Percentiles rank a stretch among this genome's conserved stretches.
Conservation (phyloP, 306 rosid species). For the Adenanthera pavonina region DNA sequence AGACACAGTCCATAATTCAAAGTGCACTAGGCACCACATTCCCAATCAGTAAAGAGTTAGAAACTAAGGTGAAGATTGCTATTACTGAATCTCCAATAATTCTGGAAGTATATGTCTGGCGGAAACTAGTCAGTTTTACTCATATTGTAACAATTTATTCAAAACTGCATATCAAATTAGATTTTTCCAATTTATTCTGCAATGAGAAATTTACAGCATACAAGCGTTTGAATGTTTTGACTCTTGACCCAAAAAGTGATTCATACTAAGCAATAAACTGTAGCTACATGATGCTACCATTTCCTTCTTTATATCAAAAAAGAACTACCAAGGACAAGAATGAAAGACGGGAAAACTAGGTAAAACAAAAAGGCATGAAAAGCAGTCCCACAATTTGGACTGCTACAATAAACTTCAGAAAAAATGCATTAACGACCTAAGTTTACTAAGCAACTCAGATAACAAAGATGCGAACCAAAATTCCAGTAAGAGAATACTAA, state of each 20-base stretch:
- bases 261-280: background rate
- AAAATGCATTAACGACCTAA: background rate
- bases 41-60: no score
- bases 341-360: no score
- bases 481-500: background rate
- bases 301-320: background rate
- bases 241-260: background rate
- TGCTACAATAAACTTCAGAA: no score
- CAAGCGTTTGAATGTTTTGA: no score
- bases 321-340: background rate
- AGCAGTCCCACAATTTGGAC: background rate
- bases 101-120: no score
- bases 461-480: background rate
- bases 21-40: no score
- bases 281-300: background rate
- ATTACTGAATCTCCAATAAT: no score
- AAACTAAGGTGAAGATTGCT: no score
- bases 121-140: no score
- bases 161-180: no score
- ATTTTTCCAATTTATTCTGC: background rate
- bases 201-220: background rate
- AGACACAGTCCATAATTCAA: background rate
- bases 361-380: no score
- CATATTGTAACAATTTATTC: no score
- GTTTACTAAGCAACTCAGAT: background rate